These are phyloP conservation scores for Penicillium janthinellum DNA, from an alignment of 2,329 filamentous ascomycete genomes.

Conservation along the genomic window DNA sequence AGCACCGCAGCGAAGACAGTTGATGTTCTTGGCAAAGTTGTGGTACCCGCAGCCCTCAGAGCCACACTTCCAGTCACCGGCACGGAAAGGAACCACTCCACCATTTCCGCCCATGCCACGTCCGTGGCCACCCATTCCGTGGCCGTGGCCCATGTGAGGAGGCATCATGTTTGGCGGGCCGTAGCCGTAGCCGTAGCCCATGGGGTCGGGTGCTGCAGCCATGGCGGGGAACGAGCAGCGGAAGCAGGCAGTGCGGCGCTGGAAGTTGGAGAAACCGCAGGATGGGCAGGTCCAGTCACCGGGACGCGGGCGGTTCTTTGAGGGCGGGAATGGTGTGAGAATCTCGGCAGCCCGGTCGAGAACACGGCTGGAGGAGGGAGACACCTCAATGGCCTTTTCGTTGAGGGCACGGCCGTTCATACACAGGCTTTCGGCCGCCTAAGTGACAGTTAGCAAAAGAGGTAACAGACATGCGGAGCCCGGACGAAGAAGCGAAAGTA, in stretches of 20 bases:
- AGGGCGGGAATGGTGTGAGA: slow-evolving; percentile 93
- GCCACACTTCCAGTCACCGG: slow-evolving; percentile 98
- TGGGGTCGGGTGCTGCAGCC: slow-evolving; percentile 73
- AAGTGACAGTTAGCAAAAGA: slow-evolving; percentile 5
- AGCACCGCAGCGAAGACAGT: slow-evolving; percentile 92
- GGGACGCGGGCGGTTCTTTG: slow-evolving; percentile 95
- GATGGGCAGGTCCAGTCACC: slow-evolving; percentile 99
- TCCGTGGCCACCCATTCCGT: slow-evolving; percentile 59
- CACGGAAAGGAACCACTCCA: slow-evolving; percentile 91
- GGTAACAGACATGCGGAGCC: background rate
- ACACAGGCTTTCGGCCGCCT: slow-evolving; percentile 93
- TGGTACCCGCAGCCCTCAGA: slow-evolving; percentile 97
- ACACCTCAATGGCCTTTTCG: slow-evolving; percentile 98
- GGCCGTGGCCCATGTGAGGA: slow-evolving; percentile 68
- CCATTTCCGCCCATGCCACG: slow-evolving; percentile 71
- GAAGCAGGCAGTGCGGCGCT: slow-evolving; percentile 97
- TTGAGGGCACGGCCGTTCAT: slow-evolving; percentile 99
- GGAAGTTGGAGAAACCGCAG: slow-evolving; percentile 99
- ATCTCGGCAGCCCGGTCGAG: slow-evolving; percentile 95
- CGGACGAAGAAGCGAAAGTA: background rate
- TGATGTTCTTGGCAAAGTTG: slow-evolving; percentile 99
- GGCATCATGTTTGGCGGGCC: slow-evolving; percentile 78
- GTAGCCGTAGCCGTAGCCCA: slow-evolving; percentile 64
- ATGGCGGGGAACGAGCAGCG: slow-evolving; percentile 98
- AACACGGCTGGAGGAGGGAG: slow-evolving; percentile 93